Evolutionary conservation across 345 rosid genomes (phyloP), one percentile per base, ranked within the genome.

Genomic region (Rhizophora apiculata): DNA sequence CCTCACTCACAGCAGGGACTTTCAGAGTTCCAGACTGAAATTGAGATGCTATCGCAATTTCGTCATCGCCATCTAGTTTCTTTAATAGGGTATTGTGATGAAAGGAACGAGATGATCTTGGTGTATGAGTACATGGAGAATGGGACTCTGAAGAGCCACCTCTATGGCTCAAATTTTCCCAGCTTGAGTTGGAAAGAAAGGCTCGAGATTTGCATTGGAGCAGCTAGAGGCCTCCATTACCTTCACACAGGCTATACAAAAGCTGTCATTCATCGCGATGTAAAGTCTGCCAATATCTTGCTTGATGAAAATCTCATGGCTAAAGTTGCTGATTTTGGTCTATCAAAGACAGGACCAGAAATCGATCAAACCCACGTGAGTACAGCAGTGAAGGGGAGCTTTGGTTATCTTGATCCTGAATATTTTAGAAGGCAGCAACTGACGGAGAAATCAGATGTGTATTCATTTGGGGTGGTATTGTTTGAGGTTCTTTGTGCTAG

Each of bases 51-150:
- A 31, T 88, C 96, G 55, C 93, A 90, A 75, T 90, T 85, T 74
- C 86, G 91, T 18, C 96, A 88, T 65, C 85, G 89, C 20, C 91
- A 91, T 78, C 74, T 91, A 68, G 97, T 91, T n/a, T 89, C 96
- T 15, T 63, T 91, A 60, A 89, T 91, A n/a, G 97, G 97, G 6
- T 89, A 87, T 71, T 91, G 97, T 61, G 86, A 85, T 46, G 91
- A 88, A 75, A 84, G 75, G 79, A 80, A 72, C 49, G 96, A 90
- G 84, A 89, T 89, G 96, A 89, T 87, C 56, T 82, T 89, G 73
- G 64, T 89, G 65, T 89, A 89, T 51, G 96, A 89, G 48, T 86
- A 89, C 59, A 87, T 89, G 96, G 84, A 87, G 82, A 89, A 87
- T 10, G 96, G 96, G 52, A 86, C 90, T 20, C 81, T 89, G 36